Base-by-base conservation (phyloP, 805 yeast genomes). In the Scheffersomyces ergatensis region DNA sequence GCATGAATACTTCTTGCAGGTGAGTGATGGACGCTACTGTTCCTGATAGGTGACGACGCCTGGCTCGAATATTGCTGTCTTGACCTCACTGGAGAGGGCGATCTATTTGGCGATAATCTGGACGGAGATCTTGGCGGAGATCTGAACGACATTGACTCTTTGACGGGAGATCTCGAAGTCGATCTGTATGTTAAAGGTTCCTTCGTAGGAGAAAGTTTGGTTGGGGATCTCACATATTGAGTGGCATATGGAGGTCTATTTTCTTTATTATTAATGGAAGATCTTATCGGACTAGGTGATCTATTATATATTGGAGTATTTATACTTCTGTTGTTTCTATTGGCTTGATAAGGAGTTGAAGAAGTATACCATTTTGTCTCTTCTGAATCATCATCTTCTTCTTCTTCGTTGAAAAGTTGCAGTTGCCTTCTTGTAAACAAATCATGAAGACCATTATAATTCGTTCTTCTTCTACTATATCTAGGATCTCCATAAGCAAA, bases 231-330 rank as follows among this genome's bases (percentile, higher is more conserved):
- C 5, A 29, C 15, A 14, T 29, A 29, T n/a, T n/a, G n/a, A 4
- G 32, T 14, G 5, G 18, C n/a, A 29, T 29, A 14, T 14, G 18
- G 32, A 14, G 17, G 32, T 29, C 32, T 29, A 15, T 29, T 29
- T 14, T 29, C 32, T 19, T 23, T 34, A 23, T 23, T 34, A 17
- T 15, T 18, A 4, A 32, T 7, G n/a, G 42, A 36, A 16, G 46
- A 34, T 43, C 49, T 39, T 15, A 26, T 31, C 5, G 38, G 48
- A 39, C 50, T 47, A 3, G 51, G 47, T 13, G 51, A 38, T 36
- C 49, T 43, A 20, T 36, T 33, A 13, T 32, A 27, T 3, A 33
- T 27, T 16, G 41, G 30, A 3, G 37, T 13, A 4, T 9, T 23
- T 2, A n/a, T 24, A n/a, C 14, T 15, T 19, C 24, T 25, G 20